Conservation (phyloP, 169 alveolate species). For the Plasmodium adleri region DNA sequence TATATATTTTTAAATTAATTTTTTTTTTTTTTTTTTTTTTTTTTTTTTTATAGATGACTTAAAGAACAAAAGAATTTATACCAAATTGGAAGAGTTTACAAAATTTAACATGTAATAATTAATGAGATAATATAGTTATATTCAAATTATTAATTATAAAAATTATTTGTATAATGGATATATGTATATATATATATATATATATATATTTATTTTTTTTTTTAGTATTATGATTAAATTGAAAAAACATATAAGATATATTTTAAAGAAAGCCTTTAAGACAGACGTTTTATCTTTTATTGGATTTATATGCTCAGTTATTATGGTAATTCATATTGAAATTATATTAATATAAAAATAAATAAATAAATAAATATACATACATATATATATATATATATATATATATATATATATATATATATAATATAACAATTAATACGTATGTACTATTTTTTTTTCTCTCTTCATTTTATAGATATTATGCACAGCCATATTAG, state of each 20-base stretch:
- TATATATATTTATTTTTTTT: neutral
- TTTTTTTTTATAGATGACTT: slow-evolving; percentile 15
- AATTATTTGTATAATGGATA: neutral
- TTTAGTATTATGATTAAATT: slow-evolving; percentile 8
- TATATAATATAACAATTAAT: neutral
- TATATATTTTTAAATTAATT: neutral
- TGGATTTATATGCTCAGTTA: slow-evolving; percentile 39
- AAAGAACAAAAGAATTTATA: slow-evolving; percentile 20
- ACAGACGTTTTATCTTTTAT: slow-evolving; percentile 32
- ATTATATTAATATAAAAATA: neutral
- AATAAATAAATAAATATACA: slow-evolving; percentile 1
- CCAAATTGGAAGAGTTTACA: slow-evolving; percentile 30
- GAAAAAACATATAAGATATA: slow-evolving; percentile 40
- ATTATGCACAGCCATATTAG: neutral
- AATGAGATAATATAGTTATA: too few species aligned
- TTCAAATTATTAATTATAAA: neutral
- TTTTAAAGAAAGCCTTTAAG: slow-evolving; percentile 42
- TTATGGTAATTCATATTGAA: slow-evolving; percentile 15
- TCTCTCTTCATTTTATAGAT: neutral
- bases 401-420: too few species aligned
- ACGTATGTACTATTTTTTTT: neutral
- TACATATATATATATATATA: neutral
- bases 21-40: neutral
- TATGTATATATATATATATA: neutral
- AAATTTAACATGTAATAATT: slow-evolving; percentile 22